Conservation (phyloP, 108 stramenopile genomes). For the Cylindrotheca closterium region DNA sequence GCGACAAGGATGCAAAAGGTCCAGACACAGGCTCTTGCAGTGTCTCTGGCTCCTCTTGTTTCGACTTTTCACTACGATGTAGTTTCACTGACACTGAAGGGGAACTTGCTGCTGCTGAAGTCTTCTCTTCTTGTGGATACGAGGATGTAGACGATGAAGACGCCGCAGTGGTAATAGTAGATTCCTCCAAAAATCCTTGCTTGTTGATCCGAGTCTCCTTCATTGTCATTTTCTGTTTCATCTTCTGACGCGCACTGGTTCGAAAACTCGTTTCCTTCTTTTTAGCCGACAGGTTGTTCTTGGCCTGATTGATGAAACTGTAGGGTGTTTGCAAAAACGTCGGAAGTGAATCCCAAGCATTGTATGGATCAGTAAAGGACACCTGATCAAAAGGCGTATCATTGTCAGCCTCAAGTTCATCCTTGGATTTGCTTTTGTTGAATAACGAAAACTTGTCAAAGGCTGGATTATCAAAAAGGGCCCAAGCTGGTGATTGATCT, state of each 20-base stretch:
- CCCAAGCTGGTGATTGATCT: background rate
- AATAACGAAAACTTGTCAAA: background rate
- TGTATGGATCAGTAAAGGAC: background rate
- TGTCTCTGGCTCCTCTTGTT: too few species aligned
- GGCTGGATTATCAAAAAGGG: background rate
- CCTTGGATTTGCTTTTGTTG: background rate
- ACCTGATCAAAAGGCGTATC: background rate
- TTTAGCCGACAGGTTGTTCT: background rate
- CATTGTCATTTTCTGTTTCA: background rate
- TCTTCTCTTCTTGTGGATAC: too few species aligned
- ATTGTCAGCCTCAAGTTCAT: background rate
- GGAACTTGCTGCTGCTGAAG: too few species aligned
- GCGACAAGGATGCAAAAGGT: too few species aligned
- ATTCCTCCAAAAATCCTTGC: background rate
- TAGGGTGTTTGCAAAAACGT: background rate
- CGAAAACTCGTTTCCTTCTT: background rate
- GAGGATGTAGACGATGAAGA: background rate
- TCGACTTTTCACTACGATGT: too few species aligned
- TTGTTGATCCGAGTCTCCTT: background rate
- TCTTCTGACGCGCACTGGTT: too few species aligned
- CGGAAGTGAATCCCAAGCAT: background rate
- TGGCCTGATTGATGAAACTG: background rate
- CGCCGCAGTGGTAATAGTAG: background rate
- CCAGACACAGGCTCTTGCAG: too few species aligned
- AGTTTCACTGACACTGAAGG: too few species aligned